Evolutionary conservation across 371 early-diverging fungal species (phyloP), one percentile per base, ranked within the genome.

Genomic region (Apophysomyces ossiformis): DNA sequence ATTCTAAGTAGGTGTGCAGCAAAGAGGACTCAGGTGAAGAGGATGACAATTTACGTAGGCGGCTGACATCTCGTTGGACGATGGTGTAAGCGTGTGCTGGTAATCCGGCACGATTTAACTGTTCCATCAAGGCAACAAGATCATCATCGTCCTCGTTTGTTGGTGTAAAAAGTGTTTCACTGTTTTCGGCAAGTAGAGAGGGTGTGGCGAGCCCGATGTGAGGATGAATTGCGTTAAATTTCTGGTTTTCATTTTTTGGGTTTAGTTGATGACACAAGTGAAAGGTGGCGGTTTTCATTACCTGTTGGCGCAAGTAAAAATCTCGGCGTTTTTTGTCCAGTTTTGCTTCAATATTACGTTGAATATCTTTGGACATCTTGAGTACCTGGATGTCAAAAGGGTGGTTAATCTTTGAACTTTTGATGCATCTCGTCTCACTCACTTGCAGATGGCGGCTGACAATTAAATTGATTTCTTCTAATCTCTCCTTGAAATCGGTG

Each of bases 1-100:
- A 88, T 63, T 95, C 94, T 13, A 93, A 75, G 66, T 93, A 93
- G 21, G 82, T 89, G 9, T 93, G 85, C 21, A 92, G 82, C 16
- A 95, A 87, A 59, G 88, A 87, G 67, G 92, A 91, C 70, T 95
- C 94, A 8, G 93, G 89, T 57, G 91, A 83, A 7, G 85, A 79
- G 0, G 91, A 81, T 36, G 88, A 87, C 77, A 94, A 85, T 58
- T 87, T 84, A 64, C 85, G 87, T 32, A 95, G 66, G 8, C 95
- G 86, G 41, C 86, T 83, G 37, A 95, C 56, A 63, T 94, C 94
- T 12, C 90, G 77, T n/a, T 83, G 73, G 0, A 90, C 87, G 2
- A 83, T 79, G 59, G 83, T 82, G 37, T 82, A 74, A 7, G 88
- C 90, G 63, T 90, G 87, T 0, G 77, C 69, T 8, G 94, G 92